Conservation (phyloP, 768 basidiomycete genomes). For the Termitomyces bulborhizus region DNA sequence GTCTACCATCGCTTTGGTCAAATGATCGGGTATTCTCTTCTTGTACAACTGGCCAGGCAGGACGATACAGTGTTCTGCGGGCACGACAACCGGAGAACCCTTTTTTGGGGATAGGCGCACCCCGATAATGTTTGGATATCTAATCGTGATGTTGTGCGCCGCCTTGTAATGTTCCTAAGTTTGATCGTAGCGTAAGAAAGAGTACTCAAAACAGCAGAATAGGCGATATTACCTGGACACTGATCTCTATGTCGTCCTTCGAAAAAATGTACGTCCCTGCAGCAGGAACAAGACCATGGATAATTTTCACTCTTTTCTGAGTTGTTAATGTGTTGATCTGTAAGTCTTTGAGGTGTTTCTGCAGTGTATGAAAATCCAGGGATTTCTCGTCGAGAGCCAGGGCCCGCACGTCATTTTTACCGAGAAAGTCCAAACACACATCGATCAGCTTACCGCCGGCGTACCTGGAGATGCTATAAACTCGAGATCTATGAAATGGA, state of each 20-base stretch:
- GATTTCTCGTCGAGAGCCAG: slow-evolving; percentile 20
- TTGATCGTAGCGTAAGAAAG: background rate
- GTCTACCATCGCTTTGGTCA: slow-evolving; percentile 32
- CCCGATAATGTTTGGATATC: slow-evolving; percentile 31
- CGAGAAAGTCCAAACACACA: slow-evolving; percentile 24
- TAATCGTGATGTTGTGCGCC: slow-evolving; percentile 26
- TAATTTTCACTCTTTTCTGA: slow-evolving; percentile 23
- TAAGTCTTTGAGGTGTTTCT: slow-evolving; percentile 31
- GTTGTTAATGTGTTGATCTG: slow-evolving; percentile 24
- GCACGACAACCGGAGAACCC: slow-evolving; percentile 30
- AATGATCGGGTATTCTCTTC: slow-evolving; percentile 33
- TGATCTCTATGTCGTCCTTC: slow-evolving; percentile 28
- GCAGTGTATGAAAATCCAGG: slow-evolving; percentile 25
- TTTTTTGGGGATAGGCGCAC: slow-evolving; percentile 24
- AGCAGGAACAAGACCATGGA: slow-evolving; percentile 27
- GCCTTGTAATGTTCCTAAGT: slow-evolving; percentile 35
- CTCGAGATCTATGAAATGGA: background rate
- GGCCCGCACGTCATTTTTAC: slow-evolving; percentile 18
- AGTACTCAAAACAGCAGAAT: background rate
- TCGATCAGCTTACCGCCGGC: slow-evolving; percentile 22
- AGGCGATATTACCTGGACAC: slow-evolving; percentile 30
- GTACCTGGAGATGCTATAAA: slow-evolving; percentile 18
- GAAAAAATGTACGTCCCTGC: slow-evolving; percentile 35
- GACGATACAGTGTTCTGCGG: slow-evolving; percentile 42
- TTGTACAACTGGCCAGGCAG: slow-evolving; percentile 43